These are phyloP conservation scores for Blastosporella zonata DNA, from an alignment of 1,284 basidiomycete genomes.

Conservation along the genomic window DNA sequence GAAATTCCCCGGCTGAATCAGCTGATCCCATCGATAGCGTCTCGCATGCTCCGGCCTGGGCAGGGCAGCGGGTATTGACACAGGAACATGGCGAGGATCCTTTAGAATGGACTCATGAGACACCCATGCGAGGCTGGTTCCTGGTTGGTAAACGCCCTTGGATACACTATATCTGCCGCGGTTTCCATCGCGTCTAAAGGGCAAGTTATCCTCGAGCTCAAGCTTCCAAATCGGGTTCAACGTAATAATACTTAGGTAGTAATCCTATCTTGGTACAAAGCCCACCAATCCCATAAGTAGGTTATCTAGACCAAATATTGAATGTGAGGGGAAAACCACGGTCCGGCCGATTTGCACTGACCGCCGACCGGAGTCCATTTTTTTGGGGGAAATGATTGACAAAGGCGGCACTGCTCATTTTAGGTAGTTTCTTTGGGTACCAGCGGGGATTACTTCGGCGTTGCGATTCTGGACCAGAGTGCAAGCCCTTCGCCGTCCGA, in stretches of 20 bases:
- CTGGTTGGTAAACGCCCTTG: conserved; percentile 13
- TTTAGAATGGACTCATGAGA: not conserved
- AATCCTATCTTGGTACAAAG: not conserved
- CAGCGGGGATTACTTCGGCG: not conserved
- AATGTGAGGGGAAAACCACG: not conserved
- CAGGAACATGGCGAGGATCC: conserved; percentile 2
- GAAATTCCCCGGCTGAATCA: not conserved
- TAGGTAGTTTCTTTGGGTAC: not conserved
- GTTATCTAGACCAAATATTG: not conserved
- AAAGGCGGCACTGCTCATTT: conserved; percentile 1
- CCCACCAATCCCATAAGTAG: not conserved
- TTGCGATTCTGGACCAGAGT: too few relatives aligned
- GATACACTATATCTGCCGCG: conserved; percentile 15
- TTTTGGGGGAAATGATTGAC: not conserved
- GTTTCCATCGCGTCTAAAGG: conserved; percentile 9
- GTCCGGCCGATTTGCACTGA: too few relatives aligned
- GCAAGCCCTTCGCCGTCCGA: too few relatives aligned
- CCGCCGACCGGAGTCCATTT: not conserved
- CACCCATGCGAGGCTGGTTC: conserved; percentile 10
- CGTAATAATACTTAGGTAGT: not conserved
- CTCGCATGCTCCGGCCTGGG: not conserved
- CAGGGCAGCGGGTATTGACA: not conserved
- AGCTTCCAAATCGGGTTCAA: not conserved
- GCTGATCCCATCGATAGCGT: conserved; percentile 13
- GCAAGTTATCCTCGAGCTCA: not conserved